These are phyloP conservation scores for Mucor piriformis DNA, from an alignment of 371 early-diverging fungal genomes.

Conservation along the genomic window DNA sequence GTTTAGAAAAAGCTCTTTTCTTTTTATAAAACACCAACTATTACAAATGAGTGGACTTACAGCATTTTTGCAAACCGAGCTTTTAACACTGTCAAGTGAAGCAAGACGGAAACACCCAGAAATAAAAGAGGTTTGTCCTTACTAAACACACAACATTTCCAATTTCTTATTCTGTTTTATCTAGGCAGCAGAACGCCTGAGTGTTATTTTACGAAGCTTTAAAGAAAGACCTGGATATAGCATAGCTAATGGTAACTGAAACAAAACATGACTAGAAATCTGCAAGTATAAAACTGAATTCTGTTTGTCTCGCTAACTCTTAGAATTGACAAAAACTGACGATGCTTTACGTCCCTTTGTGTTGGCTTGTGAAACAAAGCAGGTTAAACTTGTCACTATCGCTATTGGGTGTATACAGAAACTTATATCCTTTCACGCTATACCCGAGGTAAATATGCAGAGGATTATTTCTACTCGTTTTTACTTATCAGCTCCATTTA, in stretches of 20 bases:
- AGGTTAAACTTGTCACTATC: slow-evolving; percentile 80
- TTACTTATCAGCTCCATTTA: slow-evolving; percentile 18
- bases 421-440: slow-evolving; percentile 82
- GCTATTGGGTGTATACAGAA: slow-evolving; percentile 90
- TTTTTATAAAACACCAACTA: background rate
- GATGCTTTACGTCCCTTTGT: slow-evolving; percentile 89
- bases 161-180: background rate
- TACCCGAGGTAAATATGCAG: slow-evolving; percentile 69
- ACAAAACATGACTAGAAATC: background rate
- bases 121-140: slow-evolving; percentile 84
- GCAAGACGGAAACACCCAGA: slow-evolving; percentile 91
- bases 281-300: background rate
- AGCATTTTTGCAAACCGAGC: slow-evolving; percentile 82
- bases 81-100: slow-evolving; percentile 87
- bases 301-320: background rate
- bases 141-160: background rate
- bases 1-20: background rate
- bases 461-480: background rate
- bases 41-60: slow-evolving; percentile 62
- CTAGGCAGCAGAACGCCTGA: slow-evolving; percentile 64
- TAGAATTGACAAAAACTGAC: slow-evolving; percentile 81
- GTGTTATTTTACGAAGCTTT: slow-evolving; percentile 61
- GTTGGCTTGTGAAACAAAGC: slow-evolving; percentile 88
- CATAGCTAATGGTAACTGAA: slow-evolving; percentile 52
- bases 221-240: slow-evolving; percentile 61